These are phyloP conservation scores for Fraxinus baroniana DNA, from an alignment of 305 asterid species.

Conservation along the genomic window DNA sequence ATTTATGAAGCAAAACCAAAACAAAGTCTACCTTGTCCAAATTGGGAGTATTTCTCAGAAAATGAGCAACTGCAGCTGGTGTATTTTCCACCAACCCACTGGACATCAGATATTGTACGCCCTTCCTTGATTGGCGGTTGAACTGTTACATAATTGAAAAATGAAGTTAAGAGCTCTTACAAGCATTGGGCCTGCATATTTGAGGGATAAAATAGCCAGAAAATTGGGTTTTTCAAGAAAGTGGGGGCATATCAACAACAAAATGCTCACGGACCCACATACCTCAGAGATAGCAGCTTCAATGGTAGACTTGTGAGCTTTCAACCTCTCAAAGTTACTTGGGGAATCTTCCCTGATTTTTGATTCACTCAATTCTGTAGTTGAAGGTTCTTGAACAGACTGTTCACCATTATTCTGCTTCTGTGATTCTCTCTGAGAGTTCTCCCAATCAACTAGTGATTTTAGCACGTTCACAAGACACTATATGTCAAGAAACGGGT, in stretches of 20 bases:
- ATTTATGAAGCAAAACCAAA: constrained; percentile 27
- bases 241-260: constrained; percentile 24
- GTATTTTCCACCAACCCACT: constrained; percentile 83
- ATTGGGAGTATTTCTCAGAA: constrained; percentile 84
- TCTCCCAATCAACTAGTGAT: constrained; percentile 93
- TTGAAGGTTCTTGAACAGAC: constrained; percentile 47
- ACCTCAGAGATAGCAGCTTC: constrained; percentile 99
- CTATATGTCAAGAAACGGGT: constrained; percentile 39
- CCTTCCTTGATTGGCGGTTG: constrained; percentile 86
- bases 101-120: constrained; percentile 66
- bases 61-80: constrained; percentile 87
- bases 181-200: constrained; percentile 22
- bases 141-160: constrained; percentile 54
- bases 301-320: constrained; percentile 95
- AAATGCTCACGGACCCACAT: constrained; percentile 27
- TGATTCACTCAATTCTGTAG: constrained; percentile 55
- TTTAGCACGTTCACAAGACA: constrained; percentile 87
- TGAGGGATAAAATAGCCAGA: constrained; percentile 18
- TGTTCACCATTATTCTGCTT: constrained; percentile 53
- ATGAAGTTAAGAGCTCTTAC: constrained; percentile 24
- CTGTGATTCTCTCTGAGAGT: constrained; percentile 62
- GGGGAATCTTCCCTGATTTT: constrained; percentile 69
- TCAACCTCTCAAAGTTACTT: constrained; percentile 89
- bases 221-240: constrained; percentile 17
- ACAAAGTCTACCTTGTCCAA: constrained; percentile 70